Conservation (phyloP, 306 rosid genomes). For the Quercus agrifolia region DNA sequence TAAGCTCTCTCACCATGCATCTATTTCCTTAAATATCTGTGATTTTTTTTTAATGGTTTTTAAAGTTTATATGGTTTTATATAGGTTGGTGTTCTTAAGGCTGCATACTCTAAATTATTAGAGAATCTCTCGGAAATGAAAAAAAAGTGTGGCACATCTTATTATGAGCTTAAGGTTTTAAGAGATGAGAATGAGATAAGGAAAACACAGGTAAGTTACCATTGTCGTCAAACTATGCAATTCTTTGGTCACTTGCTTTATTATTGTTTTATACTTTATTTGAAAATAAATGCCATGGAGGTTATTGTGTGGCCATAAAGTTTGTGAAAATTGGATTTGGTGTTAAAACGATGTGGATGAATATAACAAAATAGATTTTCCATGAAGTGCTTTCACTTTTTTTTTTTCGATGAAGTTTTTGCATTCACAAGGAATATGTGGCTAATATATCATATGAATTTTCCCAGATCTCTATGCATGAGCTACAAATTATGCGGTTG, state of each 20-base stretch:
- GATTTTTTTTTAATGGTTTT: neutral
- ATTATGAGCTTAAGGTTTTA: constrained; percentile 49
- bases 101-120: constrained; percentile 45
- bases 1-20: neutral
- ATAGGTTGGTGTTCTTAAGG: constrained; percentile 45
- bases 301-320: neutral
- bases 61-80: neutral
- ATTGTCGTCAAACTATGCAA: neutral
- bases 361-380: no score
- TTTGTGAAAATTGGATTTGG: neutral
- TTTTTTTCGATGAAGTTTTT: neutral
- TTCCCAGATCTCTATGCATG: constrained; percentile 53
- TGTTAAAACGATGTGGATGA: neutral
- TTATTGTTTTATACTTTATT: neutral
- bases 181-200: constrained; percentile 51
- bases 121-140: constrained; percentile 45
- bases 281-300: neutral
- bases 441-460: neutral
- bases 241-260: neutral
- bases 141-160: constrained; percentile 45
- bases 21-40: neutral
- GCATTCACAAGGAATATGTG: neutral
- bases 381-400: no score
- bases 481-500: constrained; percentile 45
- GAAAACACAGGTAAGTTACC: constrained; percentile 45